These are phyloP conservation scores for Solanum sitiens DNA, from an alignment of 257 asterid genomes.

Conservation along the genomic window DNA sequence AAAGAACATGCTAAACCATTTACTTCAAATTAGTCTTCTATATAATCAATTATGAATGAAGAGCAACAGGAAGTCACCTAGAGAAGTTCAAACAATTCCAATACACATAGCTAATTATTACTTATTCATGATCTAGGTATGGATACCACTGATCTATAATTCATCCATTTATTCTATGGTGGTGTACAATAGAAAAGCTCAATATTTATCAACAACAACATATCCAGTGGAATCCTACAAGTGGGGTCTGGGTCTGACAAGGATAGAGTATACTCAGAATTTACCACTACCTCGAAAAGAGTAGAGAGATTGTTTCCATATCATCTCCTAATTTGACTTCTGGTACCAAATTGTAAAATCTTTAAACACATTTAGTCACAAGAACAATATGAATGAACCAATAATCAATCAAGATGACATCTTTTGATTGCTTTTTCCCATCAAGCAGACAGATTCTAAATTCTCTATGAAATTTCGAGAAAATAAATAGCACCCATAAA, in stretches of 20 bases:
- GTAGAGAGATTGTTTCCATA: rapidly evolving
- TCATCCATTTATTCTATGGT: background rate
- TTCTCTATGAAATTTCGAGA: background rate
- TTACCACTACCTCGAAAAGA: rapidly evolving
- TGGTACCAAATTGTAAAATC: background rate
- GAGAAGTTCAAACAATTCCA: background rate
- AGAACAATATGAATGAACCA: background rate
- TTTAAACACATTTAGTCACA: background rate
- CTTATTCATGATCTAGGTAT: background rate
- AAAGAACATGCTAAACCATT: background rate
- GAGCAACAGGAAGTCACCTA: background rate
- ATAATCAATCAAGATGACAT: background rate
- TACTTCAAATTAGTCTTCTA: background rate
- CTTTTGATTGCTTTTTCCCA: background rate
- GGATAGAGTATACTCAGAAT: too few species aligned
- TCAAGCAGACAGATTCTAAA: background rate
- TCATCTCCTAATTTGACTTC: background rate
- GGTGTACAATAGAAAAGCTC: background rate
- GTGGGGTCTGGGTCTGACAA: background rate
- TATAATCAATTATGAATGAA: background rate
- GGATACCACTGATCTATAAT: background rate
- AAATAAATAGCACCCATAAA: background rate
- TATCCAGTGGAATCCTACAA: background rate
- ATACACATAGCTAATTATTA: background rate
- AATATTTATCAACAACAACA: background rate